A percentile compares a stretch with the other conserved stretches of the same genome.
phyloP scores from a whole-genome alignment of 345 rosid species.

The Aegle marmelos region DNA sequence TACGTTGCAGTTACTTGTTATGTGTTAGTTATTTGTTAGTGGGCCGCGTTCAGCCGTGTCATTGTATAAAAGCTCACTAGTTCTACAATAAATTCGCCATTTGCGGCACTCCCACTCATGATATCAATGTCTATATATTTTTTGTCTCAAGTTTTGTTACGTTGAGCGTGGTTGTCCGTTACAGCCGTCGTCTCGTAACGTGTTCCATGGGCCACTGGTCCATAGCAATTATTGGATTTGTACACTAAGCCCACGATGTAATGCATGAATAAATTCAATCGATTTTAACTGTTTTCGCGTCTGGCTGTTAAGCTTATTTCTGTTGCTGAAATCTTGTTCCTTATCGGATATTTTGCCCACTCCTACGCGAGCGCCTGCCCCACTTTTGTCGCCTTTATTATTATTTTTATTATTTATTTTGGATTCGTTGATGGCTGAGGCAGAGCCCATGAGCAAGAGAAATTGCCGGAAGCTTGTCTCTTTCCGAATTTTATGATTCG shows the following conservation, averaged over 20 bases:
- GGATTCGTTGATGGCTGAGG: no score
- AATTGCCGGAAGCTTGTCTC: no score
- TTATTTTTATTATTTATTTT: no score
- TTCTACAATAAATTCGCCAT: slow-evolving; percentile 1
- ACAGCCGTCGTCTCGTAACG: not conserved
- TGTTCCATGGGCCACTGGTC: not conserved
- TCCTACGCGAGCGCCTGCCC: no score
- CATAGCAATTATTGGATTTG: not conserved
- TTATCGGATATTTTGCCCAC: no score
- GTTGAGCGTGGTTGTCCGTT: not conserved
- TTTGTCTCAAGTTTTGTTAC: not conserved
- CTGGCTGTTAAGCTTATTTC: no score
- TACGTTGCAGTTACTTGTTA: no score
- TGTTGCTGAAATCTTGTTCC: no score
- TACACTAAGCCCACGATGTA: not conserved
- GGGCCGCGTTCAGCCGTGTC: not conserved
- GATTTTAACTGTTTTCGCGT: not conserved
- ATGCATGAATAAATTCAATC: not conserved
- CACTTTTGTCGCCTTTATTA: no score
- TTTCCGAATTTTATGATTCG: no score
- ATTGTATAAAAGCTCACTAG: not conserved
- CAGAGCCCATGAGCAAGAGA: no score
- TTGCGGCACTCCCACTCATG: not conserved
- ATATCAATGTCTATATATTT: no score
- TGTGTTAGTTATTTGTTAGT: not conserved